Conservation (phyloP, 2,329 filamentous ascomycete species). For the Diaporthe longicolla region DNA sequence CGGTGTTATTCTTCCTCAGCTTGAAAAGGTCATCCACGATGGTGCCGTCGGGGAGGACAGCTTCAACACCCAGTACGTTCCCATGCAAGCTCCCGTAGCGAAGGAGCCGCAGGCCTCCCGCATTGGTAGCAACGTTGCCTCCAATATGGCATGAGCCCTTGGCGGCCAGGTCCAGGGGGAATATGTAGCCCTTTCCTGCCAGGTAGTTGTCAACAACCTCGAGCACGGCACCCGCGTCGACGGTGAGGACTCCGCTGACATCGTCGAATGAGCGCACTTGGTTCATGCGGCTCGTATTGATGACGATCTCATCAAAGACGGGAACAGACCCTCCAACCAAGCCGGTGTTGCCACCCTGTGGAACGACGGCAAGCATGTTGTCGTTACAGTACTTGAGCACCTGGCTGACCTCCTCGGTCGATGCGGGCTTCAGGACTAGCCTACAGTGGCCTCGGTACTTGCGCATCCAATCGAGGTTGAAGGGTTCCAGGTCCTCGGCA, state of each 20-base stretch:
- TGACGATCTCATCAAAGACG: constrained; percentile 97
- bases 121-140: constrained; percentile 96
- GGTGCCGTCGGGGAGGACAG: constrained; percentile 92
- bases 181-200: constrained; percentile 86
- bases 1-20: constrained; percentile 98
- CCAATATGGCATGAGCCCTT: constrained; percentile 98
- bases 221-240: constrained; percentile 91
- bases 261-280: constrained; percentile 92
- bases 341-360: constrained; percentile 97
- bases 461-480: constrained; percentile 99
- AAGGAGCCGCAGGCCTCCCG: constrained; percentile 89
- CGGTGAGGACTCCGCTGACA: constrained; percentile 90
- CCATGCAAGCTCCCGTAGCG: constrained; percentile 96
- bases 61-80: constrained; percentile 91
- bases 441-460: constrained; percentile 95
- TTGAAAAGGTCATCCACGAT: constrained; percentile 90
- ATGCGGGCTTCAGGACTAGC: constrained; percentile 87
- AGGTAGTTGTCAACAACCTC: constrained; percentile 91
- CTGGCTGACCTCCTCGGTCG: constrained; percentile 89
- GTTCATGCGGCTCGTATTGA: constrained; percentile 93
- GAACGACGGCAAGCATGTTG: constrained; percentile 91
- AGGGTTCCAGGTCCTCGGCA: constrained; percentile 86
- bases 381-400: constrained; percentile 97
- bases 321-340: constrained; percentile 96
- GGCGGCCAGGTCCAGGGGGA: constrained; percentile 96